These are phyloP conservation scores for Eutrema heterophyllum DNA, from an alignment of 345 rosid species.

Conservation along the genomic window DNA sequence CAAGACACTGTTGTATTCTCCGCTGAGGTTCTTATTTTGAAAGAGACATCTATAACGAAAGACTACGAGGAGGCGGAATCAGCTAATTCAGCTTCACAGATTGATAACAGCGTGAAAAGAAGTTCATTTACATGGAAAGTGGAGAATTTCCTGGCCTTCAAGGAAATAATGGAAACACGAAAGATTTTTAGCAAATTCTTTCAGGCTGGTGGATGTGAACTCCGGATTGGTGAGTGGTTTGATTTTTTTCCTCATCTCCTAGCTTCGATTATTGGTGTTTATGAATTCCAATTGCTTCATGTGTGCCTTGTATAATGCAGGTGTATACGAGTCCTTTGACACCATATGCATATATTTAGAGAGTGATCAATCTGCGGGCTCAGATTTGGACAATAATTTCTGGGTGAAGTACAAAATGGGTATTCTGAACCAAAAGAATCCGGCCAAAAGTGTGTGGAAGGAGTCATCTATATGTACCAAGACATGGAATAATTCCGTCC, in stretches of 20 bases:
- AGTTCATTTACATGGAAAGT: slow-evolving; percentile 99
- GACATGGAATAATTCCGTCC: slow-evolving; percentile 99
- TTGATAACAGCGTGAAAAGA: slow-evolving; percentile 56
- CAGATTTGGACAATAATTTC: slow-evolving; percentile 95
- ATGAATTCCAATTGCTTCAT: slow-evolving; percentile 30
- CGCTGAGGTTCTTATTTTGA: slow-evolving; percentile 98
- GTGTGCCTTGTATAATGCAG: slow-evolving; percentile 47
- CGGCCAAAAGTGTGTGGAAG: slow-evolving; percentile 96
- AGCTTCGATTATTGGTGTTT: slow-evolving; percentile 18
- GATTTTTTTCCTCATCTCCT: slow-evolving; percentile 13
- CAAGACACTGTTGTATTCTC: slow-evolving; percentile 92
- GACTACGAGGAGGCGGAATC: slow-evolving; percentile 59
- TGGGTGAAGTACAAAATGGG: slow-evolving; percentile 99
- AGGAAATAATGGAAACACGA: slow-evolving; percentile 98
- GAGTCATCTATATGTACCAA: slow-evolving; percentile 99
- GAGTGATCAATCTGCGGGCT: slow-evolving; percentile 90
- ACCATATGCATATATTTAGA: slow-evolving; percentile 98
- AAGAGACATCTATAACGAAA: slow-evolving; percentile 83
- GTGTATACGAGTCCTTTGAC: slow-evolving; percentile 99
- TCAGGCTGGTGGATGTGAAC: slow-evolving; percentile 99
- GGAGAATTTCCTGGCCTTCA: slow-evolving; percentile 95
- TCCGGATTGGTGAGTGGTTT: slow-evolving; percentile 94
- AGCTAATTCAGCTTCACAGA: slow-evolving; percentile 39
- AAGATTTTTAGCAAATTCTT: slow-evolving; percentile 98
- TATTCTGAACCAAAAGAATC: slow-evolving; percentile 89